phyloP scores from a whole-genome alignment of 129 eudicot genomes.

The Tagetes erecta region DNA sequence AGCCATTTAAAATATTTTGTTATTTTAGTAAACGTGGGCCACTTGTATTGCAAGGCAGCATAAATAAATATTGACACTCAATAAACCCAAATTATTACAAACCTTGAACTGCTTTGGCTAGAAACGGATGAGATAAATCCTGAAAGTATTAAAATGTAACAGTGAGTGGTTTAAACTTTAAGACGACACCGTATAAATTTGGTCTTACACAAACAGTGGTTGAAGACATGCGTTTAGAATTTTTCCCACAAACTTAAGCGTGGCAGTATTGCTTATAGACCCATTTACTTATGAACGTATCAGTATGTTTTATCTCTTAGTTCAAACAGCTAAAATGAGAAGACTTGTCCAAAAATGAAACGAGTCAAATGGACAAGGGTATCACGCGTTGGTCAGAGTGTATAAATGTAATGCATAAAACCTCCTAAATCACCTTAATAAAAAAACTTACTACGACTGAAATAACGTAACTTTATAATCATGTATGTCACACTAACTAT shows the following conservation, averaged over 20 bases:
- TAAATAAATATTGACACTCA: slow-evolving; percentile 7
- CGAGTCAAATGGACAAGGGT: neutral
- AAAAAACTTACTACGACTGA: neutral
- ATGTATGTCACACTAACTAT: neutral
- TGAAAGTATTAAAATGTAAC: slow-evolving; percentile 39
- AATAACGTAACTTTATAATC: neutral
- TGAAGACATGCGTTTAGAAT: neutral
- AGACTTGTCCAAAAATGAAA: neutral
- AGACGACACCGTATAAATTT: neutral
- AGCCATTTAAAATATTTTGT: neutral
- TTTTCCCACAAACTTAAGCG: neutral
- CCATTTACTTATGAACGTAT: neutral
- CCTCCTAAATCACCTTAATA: neutral
- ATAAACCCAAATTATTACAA: slow-evolving; percentile 22
- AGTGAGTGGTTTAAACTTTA: neutral
- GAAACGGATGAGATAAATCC: slow-evolving; percentile 79
- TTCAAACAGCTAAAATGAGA: neutral
- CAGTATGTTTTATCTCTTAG: neutral
- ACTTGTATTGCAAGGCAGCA: slow-evolving; percentile 23
- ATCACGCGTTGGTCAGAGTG: neutral
- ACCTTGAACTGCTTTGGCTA: slow-evolving; percentile 80
- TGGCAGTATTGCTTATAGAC: too few relatives aligned
- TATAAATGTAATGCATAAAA: neutral
- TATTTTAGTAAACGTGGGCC: neutral
- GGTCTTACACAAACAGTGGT: slow-evolving; percentile 15